Percentiles rank a stretch among this genome's conserved stretches.
phyloP scores from a whole-genome alignment of 1,139 yeast genomes.

The Candida gigantensis region DNA sequence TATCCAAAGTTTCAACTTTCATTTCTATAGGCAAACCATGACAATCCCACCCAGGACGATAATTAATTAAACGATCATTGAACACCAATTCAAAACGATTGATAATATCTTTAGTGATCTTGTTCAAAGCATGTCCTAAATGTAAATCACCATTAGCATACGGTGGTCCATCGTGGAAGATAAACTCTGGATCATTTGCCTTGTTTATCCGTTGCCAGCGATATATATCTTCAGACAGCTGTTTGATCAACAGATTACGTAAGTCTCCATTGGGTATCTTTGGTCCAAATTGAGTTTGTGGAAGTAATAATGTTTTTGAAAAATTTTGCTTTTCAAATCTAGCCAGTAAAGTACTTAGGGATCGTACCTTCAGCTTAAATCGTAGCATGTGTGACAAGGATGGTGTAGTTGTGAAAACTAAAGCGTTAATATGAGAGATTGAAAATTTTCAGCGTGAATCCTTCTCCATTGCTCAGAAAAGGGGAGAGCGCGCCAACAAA shows the following conservation, averaged over 20 bases:
- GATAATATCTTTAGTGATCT: slow-evolving; percentile 82
- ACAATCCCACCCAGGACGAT: slow-evolving; percentile 97
- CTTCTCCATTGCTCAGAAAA: no score
- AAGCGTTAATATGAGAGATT: not conserved
- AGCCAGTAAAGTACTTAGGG: slow-evolving; percentile 5
- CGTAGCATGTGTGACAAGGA: slow-evolving; percentile 8
- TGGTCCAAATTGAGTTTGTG: slow-evolving; percentile 44
- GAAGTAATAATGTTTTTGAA: slow-evolving; percentile 41
- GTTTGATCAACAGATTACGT: slow-evolving; percentile 26
- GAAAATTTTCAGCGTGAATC: slow-evolving; percentile 2
- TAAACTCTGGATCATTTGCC: slow-evolving; percentile 34
- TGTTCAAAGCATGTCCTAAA: slow-evolving; percentile 91
- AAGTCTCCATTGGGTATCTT: slow-evolving; percentile 37
- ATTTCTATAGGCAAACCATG: slow-evolving; percentile 96
- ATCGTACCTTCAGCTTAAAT: slow-evolving; percentile 6
- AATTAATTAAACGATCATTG: slow-evolving; percentile 61
- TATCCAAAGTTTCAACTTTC: slow-evolving; percentile 31
- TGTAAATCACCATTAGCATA: slow-evolving; percentile 95
- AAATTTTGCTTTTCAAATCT: slow-evolving; percentile 17
- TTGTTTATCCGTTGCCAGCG: slow-evolving; percentile 32
- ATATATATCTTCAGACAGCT: slow-evolving; percentile 33
- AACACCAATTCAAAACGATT: slow-evolving; percentile 65
- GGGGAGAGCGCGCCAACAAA: not conserved
- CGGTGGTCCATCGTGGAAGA: slow-evolving; percentile 97
- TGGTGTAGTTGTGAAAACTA: not conserved